A percentile compares a stretch with the other conserved stretches of the same genome.
phyloP scores from a whole-genome alignment of 2,329 filamentous ascomycete species.

The Colletotrichum filicis region DNA sequence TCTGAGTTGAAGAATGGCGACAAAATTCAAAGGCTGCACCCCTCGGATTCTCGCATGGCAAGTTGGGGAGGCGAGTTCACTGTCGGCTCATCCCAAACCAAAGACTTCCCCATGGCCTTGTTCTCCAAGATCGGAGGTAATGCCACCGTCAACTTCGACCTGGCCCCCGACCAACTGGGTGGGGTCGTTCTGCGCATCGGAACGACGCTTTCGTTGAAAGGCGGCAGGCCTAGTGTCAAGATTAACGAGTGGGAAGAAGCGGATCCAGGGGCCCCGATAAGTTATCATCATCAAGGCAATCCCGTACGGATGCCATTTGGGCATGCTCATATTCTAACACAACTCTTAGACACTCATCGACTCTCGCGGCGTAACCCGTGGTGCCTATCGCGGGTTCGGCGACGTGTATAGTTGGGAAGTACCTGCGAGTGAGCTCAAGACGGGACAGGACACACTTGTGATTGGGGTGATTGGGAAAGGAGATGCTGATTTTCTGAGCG shows the following conservation, averaged over 20 bases:
- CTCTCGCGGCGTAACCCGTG: conserved; percentile 66
- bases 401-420: conserved; percentile 66
- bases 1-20: conserved; percentile 68
- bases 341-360: conserved; percentile 54
- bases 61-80: conserved; percentile 63
- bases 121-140: conserved; percentile 60
- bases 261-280: conserved; percentile 44
- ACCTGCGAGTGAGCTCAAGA: conserved; percentile 59
- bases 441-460: conserved; percentile 64
- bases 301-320: no score
- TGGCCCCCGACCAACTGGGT: conserved; percentile 52
- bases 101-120: conserved; percentile 67
- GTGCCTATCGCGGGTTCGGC: conserved; percentile 66
- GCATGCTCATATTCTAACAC: background rate
- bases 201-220: conserved; percentile 66
- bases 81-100: conserved; percentile 57
- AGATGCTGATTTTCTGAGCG: conserved; percentile 58
- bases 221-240: conserved; percentile 60
- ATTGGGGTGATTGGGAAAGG: conserved; percentile 63
- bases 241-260: conserved; percentile 45
- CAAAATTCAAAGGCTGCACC: conserved; percentile 69
- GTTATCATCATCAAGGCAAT: conserved; percentile 46
- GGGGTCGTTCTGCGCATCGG: conserved; percentile 64
- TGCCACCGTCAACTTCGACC: conserved; percentile 61
- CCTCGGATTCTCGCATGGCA: conserved; percentile 63